Evolutionary conservation across 2,329 filamentous ascomycete species (phyloP).

Genomic region (Phoma sp.): DNA sequence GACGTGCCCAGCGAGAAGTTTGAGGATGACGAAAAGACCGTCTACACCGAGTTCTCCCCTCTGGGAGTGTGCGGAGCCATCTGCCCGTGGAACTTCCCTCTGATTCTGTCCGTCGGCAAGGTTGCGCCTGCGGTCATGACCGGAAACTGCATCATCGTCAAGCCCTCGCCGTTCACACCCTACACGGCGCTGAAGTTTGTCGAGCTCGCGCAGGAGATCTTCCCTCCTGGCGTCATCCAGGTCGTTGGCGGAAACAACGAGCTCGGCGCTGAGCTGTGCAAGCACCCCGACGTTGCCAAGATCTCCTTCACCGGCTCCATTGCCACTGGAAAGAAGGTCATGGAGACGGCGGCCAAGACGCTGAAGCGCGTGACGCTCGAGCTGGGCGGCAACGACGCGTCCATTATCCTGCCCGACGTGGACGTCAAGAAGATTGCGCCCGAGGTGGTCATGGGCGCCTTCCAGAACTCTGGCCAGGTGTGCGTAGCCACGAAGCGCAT

Average conservation of each 20-base stretch:
- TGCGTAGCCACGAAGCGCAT: slow-evolving; percentile 46
- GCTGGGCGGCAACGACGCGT: slow-evolving; percentile 67
- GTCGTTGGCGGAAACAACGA: slow-evolving; percentile 65
- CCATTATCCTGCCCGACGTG: slow-evolving; percentile 65
- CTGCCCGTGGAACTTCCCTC: slow-evolving; percentile 58
- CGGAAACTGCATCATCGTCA: slow-evolving; percentile 63
- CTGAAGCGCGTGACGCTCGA: slow-evolving; percentile 68
- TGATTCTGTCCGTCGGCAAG: slow-evolving; percentile 61
- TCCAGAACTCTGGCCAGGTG: slow-evolving; percentile 64
- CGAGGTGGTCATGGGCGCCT: slow-evolving; percentile 59
- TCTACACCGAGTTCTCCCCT: slow-evolving; percentile 55
- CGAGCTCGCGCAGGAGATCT: slow-evolving; percentile 63
- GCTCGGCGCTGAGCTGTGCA: slow-evolving; percentile 65
- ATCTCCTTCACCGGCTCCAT: slow-evolving; percentile 70
- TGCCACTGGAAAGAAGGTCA: slow-evolving; percentile 66
- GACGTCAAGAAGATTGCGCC: slow-evolving; percentile 60
- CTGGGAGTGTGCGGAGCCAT: slow-evolving; percentile 55
- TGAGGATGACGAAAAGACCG: slow-evolving; percentile 55
- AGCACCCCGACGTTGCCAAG: slow-evolving; percentile 66
- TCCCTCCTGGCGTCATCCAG: slow-evolving; percentile 69
- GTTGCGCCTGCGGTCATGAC: slow-evolving; percentile 64
- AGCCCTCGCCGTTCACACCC: slow-evolving; percentile 64
- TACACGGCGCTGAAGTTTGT: slow-evolving; percentile 66
- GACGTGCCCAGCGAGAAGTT: slow-evolving; percentile 49
- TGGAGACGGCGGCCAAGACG: slow-evolving; percentile 62